phyloP scores from a whole-genome alignment of 192 early-diverging fungal species.

The Pilobolus umbonatus region DNA sequence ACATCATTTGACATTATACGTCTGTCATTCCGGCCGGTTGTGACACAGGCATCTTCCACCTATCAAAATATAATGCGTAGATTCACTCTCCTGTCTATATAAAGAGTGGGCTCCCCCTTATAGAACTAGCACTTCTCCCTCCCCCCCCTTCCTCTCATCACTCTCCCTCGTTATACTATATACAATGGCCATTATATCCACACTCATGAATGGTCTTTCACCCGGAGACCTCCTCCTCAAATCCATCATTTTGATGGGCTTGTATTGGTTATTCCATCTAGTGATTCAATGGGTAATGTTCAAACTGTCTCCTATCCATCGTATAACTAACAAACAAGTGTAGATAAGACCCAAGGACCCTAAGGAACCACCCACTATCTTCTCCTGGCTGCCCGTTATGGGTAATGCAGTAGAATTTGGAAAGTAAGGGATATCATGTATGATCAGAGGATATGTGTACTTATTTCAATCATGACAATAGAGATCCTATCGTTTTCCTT shows the following conservation, averaged over 20 bases:
- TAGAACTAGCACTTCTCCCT: no score
- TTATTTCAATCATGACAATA: conserved; percentile 1
- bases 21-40: no score
- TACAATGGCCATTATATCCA: conserved; percentile 13
- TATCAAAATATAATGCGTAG: no score
- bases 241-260: conserved; percentile 3
- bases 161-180: neutral
- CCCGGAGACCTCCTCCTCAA: conserved; percentile 10
- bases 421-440: conserved; percentile 52
- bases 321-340: no score
- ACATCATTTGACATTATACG: no score
- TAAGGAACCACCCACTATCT: conserved; percentile 63
- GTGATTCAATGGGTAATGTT: conserved; percentile 27
- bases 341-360: conserved; percentile 25
- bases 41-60: no score
- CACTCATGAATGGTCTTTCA: neutral
- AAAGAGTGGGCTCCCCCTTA: no score
- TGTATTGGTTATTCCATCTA: conserved; percentile 20
- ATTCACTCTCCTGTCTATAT: no score
- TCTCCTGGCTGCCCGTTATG: conserved; percentile 80
- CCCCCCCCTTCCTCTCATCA: no score
- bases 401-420: conserved; percentile 86
- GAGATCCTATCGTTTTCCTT: conserved; percentile 81
- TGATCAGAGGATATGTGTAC: no score
- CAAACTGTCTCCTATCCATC: no score